Evolutionary conservation across 148 eudicot species (phyloP).

Genomic region (Oxyria digyna): DNA sequence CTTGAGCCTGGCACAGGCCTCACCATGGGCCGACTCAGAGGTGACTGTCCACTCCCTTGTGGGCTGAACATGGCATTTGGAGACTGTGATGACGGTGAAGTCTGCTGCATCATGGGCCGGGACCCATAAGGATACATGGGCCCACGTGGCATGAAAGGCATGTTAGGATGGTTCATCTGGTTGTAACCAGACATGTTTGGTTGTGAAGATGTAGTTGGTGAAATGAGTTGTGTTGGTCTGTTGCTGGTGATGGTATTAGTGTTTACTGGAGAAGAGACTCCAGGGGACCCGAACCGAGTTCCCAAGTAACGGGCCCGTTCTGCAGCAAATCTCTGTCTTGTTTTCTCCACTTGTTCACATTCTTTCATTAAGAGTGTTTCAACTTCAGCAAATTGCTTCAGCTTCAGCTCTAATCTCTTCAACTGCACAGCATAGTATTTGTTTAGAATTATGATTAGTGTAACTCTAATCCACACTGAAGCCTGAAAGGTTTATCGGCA

Average conservation of each 20-base stretch:
- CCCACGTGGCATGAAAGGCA: conserved; percentile 56
- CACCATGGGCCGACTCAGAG: conserved; percentile 43
- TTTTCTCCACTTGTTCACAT: conserved; percentile 84
- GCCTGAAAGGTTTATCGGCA: not conserved
- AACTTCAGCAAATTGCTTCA: conserved; percentile 94
- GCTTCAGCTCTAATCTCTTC: conserved; percentile 90
- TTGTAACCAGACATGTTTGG: conserved; percentile 46
- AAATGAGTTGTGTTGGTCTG: conserved; percentile 36
- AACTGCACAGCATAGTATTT: conserved; percentile 29
- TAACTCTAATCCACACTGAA: not conserved
- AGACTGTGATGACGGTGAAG: conserved; percentile 43
- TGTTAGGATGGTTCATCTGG: conserved; percentile 49
- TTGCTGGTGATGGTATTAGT: conserved; percentile 24
- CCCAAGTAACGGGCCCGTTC: conserved; percentile 56
- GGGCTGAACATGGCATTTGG: conserved; percentile 40
- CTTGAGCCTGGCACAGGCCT: conserved; percentile 58
- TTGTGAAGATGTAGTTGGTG: conserved; percentile 40
- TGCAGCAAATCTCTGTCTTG: conserved; percentile 66
- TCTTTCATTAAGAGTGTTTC: conserved; percentile 88
- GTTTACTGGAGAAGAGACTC: conserved; percentile 26
- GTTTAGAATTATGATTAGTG: not conserved
- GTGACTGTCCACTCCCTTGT: conserved; percentile 43
- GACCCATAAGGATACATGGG: conserved; percentile 70
- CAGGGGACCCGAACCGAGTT: conserved; percentile 43
- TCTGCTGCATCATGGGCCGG: conserved; percentile 55